phyloP scores from a whole-genome alignment of 306 rosid species.

The Lagenaria siceraria region DNA sequence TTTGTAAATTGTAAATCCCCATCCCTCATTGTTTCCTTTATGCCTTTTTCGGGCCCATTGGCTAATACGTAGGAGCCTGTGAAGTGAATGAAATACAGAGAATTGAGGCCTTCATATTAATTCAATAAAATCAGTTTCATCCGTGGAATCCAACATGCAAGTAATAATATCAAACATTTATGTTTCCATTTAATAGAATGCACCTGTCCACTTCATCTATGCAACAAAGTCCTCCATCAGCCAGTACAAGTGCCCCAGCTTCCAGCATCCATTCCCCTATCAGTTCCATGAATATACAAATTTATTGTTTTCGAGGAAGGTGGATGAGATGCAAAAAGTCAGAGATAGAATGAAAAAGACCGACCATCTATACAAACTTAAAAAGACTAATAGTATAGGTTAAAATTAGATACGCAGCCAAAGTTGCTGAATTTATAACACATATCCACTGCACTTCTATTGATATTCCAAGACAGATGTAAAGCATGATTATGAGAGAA shows the following conservation, averaged over 20 bases:
- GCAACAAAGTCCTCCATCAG: conserved; percentile 97
- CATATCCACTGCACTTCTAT: not conserved
- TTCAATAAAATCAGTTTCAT: not conserved
- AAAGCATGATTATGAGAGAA: not conserved
- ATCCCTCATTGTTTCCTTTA: not conserved
- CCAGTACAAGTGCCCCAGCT: conserved; percentile 97
- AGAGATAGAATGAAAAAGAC: not conserved
- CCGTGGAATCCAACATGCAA: not conserved
- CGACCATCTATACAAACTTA: not conserved
- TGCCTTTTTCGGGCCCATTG: not conserved
- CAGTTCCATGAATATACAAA: conserved; percentile 10
- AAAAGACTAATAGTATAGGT: not conserved
- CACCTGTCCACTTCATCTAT: conserved; percentile 95
- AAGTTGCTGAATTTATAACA: not conserved
- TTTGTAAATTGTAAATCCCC: not conserved
- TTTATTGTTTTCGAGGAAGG: not conserved
- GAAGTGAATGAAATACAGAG: not conserved
- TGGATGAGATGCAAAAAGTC: not conserved
- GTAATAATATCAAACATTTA: not conserved
- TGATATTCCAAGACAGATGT: not conserved
- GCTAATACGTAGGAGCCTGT: not conserved
- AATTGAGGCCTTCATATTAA: not conserved
- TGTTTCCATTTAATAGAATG: not conserved
- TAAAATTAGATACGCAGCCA: not conserved
- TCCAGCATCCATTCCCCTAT: conserved; percentile 97